Base-by-base conservation (phyloP, 345 rosid species). In the Corymbia maculata region DNA sequence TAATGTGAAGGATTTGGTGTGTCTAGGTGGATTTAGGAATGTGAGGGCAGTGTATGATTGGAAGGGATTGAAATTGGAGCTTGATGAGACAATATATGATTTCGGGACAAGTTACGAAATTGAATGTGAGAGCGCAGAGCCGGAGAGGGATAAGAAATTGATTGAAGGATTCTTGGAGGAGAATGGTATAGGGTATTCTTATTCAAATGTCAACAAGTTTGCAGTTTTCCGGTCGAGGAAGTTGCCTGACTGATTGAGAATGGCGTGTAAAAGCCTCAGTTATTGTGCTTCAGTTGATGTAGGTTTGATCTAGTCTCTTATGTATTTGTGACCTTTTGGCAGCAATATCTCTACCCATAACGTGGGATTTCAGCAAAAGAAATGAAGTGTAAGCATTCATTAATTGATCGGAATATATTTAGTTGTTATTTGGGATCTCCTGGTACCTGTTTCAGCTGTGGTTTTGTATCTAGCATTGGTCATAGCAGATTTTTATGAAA, bases 91-190 rank as follows among this genome's bases (percentile, higher is more conserved):
- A 6, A 86, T 88, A 86, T 94, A 89, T 51, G 92, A 88, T 61
- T 95, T 95, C 86, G 95, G 95, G 52, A 92, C 91, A 14, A 88
- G 93, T 88, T 95, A 93, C 51, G 97, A 95, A 94, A 88, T 95
- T 59, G 97, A 95, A 89, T 95, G 97, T 85, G 97, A 95, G 93
- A 94, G 90, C 21, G 66, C 9, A n/a, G 94, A 94, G 86, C 97
- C 97, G 6, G 96, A 94, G 80, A 86, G 89, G 50, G 95, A 91
- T 53, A 92, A 75, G 93, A 87, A 51, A 75, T 88, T 90, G 91
- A 92, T 95, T 52, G 94, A 93, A 85, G 92, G 84, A 50, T 87
- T 95, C 30, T 87, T 95, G 89, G 57, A 87, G 68, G 92, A 93
- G 88, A 95, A 94, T 89, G 96, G 92, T 68, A 90, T 94, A 50